Evolutionary conservation across 129 eudicot genomes (phyloP).

Genomic region (Kitagawia praeruptora): DNA sequence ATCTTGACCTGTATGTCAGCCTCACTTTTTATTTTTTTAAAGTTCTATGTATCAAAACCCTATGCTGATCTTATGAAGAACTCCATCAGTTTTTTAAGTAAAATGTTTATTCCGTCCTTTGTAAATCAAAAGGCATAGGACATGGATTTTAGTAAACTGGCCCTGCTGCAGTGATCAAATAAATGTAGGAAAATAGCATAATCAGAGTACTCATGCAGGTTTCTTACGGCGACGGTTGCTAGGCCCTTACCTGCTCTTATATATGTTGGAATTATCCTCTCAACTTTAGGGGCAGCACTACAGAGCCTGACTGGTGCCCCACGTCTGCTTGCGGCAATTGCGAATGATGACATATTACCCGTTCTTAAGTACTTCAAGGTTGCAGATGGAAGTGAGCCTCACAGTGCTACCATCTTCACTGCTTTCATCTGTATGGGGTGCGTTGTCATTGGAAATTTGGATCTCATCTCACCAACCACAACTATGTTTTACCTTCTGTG

Average conservation of each 20-base stretch:
- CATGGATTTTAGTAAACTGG: not conserved
- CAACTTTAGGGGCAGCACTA: constrained; percentile 96
- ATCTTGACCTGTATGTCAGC: not conserved
- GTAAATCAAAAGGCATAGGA: too few relatives aligned
- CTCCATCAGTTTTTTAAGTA: not conserved
- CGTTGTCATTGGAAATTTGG: constrained; percentile 87
- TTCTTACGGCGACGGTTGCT: constrained; percentile 91
- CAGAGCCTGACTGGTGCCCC: constrained; percentile 98
- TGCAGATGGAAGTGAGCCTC: constrained; percentile 89
- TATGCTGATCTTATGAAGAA: not conserved
- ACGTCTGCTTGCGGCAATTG: constrained; percentile 96
- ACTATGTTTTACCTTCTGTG: constrained; percentile 97
- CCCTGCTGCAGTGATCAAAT: not conserved
- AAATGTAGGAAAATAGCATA: constrained; percentile 1
- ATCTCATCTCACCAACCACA: constrained; percentile 89
- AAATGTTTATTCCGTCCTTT: not conserved
- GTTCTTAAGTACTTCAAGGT: constrained; percentile 96
- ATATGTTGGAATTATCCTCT: constrained; percentile 92
- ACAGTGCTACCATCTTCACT: constrained; percentile 87
- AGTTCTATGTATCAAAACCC: not conserved
- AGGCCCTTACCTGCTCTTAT: constrained; percentile 87
- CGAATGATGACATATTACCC: constrained; percentile 95
- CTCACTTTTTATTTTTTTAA: not conserved
- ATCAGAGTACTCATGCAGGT: constrained; percentile 46
- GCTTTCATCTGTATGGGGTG: constrained; percentile 95